Evolutionary conservation across 805 yeast genomes (phyloP).

Genomic region (Candida michaelii): DNA sequence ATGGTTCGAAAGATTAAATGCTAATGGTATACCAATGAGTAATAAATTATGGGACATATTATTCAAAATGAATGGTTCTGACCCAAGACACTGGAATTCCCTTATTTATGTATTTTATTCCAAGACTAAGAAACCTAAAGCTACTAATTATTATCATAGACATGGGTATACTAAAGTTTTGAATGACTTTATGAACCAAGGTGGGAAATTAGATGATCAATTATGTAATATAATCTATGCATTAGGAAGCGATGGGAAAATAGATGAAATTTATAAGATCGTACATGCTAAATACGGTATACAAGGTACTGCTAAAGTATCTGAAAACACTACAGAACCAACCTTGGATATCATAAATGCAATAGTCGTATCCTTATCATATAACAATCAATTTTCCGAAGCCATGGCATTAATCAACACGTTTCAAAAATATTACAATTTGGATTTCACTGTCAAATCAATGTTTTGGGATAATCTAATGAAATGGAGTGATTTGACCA

Average conservation of each 20-base stretch:
- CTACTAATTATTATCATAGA: constrained; percentile 3
- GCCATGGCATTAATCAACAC: constrained; percentile 35
- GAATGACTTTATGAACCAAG: constrained; percentile 8
- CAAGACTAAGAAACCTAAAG: constrained; percentile 13
- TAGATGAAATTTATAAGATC: constrained; percentile 22
- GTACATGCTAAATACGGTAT: constrained; percentile 36
- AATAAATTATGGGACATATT: constrained; percentile 34
- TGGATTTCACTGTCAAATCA: constrained; percentile 19
- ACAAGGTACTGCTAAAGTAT: constrained; percentile 20
- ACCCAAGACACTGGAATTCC: constrained; percentile 30
- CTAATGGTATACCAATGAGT: constrained; percentile 22
- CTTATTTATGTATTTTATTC: constrained; percentile 18
- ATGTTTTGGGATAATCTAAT: constrained; percentile 39
- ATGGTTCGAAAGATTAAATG: constrained; percentile 31
- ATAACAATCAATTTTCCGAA: constrained; percentile 29
- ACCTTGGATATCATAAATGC: constrained; percentile 25
- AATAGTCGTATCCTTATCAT: constrained; percentile 32
- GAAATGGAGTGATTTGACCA: constrained; percentile 37
- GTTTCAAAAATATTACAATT: constrained; percentile 31
- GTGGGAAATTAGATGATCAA: constrained; percentile 18
- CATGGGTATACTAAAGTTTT: constrained; percentile 3
- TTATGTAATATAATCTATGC: constrained; percentile 32
- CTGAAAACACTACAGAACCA: constrained; percentile 18
- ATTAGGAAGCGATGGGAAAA: constrained; percentile 27
- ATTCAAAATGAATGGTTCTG: constrained; percentile 34